Conservation (phyloP, 345 rosid genomes). For the Gossypium arboreum region DNA sequence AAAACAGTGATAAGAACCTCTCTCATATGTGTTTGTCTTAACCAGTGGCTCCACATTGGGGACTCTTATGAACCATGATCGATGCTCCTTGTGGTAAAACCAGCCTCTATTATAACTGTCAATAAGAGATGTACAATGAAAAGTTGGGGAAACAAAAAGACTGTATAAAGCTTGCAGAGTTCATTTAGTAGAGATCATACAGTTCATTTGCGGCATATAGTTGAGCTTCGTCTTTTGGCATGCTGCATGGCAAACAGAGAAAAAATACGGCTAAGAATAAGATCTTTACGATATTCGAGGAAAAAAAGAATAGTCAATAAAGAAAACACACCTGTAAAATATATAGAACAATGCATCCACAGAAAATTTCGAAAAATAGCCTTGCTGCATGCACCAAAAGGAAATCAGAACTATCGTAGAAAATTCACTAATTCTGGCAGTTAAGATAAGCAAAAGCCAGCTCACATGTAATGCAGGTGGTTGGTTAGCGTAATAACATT, state of each 20-base stretch:
- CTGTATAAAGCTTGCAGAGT: background rate
- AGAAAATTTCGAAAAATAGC: constrained; percentile 69
- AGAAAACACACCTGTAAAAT: constrained; percentile 71
- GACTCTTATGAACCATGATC: constrained; percentile 71
- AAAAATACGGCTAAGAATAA: constrained; percentile 3
- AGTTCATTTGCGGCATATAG: constrained; percentile 89
- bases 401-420: background rate
- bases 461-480: constrained; percentile 78
- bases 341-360: constrained; percentile 73
- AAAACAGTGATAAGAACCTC: constrained; percentile 84
- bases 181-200: constrained; percentile 41
- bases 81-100: constrained; percentile 88
- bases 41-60: constrained; percentile 79
- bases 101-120: constrained; percentile 83
- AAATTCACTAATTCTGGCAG: background rate
- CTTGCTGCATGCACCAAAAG: constrained; percentile 56
- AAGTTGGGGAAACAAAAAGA: background rate
- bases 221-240: constrained; percentile 98
- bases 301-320: background rate
- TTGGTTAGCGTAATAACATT: constrained; percentile 78
- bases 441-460: constrained; percentile 4
- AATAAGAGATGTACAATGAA: constrained; percentile 14
- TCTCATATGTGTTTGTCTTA: constrained; percentile 61
- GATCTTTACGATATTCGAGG: background rate
- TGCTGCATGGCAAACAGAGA: constrained; percentile 42